A percentile compares a stretch with the other conserved stretches of the same genome.
Evolutionary conservation across 805 yeast genomes (phyloP).

Genomic region (Yueomyces sinensis): DNA sequence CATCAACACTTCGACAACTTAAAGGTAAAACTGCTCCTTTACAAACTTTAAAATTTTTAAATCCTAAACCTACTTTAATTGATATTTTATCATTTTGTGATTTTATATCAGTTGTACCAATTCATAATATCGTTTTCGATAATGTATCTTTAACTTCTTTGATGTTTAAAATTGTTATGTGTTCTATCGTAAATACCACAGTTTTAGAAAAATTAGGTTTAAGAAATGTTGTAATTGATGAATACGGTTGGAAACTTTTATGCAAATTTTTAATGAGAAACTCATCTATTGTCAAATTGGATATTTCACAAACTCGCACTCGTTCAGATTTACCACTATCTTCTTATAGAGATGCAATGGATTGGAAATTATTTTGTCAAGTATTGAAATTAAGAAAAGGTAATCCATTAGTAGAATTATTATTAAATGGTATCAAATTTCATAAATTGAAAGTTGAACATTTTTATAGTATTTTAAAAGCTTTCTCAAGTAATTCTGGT

Average conservation of each 20-base stretch:
- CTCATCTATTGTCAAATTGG: constrained; percentile 42
- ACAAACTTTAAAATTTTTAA: constrained; percentile 55
- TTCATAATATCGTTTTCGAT: constrained; percentile 62
- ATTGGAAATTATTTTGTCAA: constrained; percentile 68
- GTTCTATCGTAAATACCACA: constrained; percentile 54
- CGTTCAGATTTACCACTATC: constrained; percentile 22
- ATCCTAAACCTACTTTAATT: constrained; percentile 82
- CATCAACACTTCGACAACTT: constrained; percentile 75
- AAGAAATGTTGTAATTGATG: constrained; percentile 62
- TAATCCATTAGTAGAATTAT: constrained; percentile 48
- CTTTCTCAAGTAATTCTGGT: constrained; percentile 25
- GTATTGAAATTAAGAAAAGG: constrained; percentile 60
- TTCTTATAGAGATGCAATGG: constrained; percentile 57
- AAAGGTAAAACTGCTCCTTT: constrained; percentile 67
- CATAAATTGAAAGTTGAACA: constrained; percentile 32
- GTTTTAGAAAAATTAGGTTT: constrained; percentile 61
- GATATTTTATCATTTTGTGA: constrained; percentile 84
- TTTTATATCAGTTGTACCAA: constrained; percentile 75
- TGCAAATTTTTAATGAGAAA: constrained; percentile 65
- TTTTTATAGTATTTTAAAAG: constrained; percentile 41
- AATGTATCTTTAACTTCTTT: constrained; percentile 62
- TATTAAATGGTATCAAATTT: constrained; percentile 67
- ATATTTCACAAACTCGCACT: constrained; percentile 51
- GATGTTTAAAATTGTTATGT: constrained; percentile 62
- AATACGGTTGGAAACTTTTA: constrained; percentile 63